Percentiles rank a stretch among this genome's conserved stretches.
Conservation (phyloP, 1,139 yeast species). For the Candida mesenterica region DNA sequence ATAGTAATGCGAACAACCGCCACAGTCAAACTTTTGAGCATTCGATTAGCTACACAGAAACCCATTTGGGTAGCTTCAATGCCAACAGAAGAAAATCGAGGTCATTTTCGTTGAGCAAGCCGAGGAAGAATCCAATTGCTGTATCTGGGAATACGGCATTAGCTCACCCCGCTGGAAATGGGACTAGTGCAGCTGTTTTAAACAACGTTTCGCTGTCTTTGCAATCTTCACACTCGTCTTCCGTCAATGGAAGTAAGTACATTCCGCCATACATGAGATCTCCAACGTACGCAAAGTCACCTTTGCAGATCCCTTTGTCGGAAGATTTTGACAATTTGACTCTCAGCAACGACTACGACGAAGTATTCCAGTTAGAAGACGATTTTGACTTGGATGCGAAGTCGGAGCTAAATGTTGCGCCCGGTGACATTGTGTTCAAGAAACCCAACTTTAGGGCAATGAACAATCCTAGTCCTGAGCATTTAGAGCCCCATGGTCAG, state of each 20-base stretch:
- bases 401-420: not conserved
- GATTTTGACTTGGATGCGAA: constrained; percentile 29
- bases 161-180: constrained; percentile 8
- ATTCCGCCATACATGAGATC: constrained; percentile 47
- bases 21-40: constrained; percentile 11
- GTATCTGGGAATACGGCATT: constrained; percentile 6
- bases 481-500: not conserved
- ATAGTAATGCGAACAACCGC: constrained; percentile 15
- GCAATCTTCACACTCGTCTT: too few relatives aligned
- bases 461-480: constrained; percentile 13
- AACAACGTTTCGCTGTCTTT: too few relatives aligned
- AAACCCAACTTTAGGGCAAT: constrained; percentile 13
- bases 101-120: constrained; percentile 32
- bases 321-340: constrained; percentile 40
- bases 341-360: constrained; percentile 34
- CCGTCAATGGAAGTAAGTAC: constrained; percentile 32
- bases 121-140: constrained; percentile 15
- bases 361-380: constrained; percentile 47
- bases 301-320: constrained; percentile 34
- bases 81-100: constrained; percentile 21
- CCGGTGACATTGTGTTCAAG: constrained; percentile 12
- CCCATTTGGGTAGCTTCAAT: constrained; percentile 1
- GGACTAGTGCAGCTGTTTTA: not conserved
- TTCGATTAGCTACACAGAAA: not conserved
- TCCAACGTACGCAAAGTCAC: constrained; percentile 35